phyloP scores from a whole-genome alignment of 2,329 filamentous ascomycete species.

The Karstenula rhodostoma region DNA sequence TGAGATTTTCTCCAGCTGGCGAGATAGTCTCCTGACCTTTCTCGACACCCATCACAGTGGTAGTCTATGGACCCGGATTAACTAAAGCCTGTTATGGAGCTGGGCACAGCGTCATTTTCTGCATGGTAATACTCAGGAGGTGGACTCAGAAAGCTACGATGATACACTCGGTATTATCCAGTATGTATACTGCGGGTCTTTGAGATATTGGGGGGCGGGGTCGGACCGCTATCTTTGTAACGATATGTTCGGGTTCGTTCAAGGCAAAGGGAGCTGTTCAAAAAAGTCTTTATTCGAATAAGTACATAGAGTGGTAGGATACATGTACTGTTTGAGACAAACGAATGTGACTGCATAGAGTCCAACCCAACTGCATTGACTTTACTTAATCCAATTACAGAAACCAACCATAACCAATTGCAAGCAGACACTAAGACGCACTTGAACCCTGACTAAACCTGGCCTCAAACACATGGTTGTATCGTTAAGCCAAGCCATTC shows the following conservation, averaged over 20 bases:
- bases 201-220: not conserved
- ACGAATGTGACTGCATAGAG: not conserved
- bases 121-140: not conserved
- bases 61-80: not conserved
- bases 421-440: not conserved
- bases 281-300: not conserved
- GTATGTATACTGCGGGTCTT: not conserved
- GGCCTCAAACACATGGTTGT: too few relatives aligned
- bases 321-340: not conserved
- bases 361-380: not conserved
- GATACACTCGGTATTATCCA: not conserved
- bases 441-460: not conserved
- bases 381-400: not conserved
- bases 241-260: not conserved
- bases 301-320: not conserved
- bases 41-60: slow-evolving; percentile 1
- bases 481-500: too few relatives aligned
- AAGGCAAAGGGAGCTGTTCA: not conserved
- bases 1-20: not conserved
- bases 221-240: not conserved
- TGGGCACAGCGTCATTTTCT: not conserved
- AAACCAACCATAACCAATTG: not conserved
- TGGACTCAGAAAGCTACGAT: not conserved
- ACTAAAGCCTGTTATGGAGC: not conserved
- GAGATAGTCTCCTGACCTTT: slow-evolving; percentile 1